Percentiles rank a stretch among this genome's conserved stretches.
Conservation (phyloP, 495 filamentous ascomycete genomes). For the Corynascus novoguineensis region DNA sequence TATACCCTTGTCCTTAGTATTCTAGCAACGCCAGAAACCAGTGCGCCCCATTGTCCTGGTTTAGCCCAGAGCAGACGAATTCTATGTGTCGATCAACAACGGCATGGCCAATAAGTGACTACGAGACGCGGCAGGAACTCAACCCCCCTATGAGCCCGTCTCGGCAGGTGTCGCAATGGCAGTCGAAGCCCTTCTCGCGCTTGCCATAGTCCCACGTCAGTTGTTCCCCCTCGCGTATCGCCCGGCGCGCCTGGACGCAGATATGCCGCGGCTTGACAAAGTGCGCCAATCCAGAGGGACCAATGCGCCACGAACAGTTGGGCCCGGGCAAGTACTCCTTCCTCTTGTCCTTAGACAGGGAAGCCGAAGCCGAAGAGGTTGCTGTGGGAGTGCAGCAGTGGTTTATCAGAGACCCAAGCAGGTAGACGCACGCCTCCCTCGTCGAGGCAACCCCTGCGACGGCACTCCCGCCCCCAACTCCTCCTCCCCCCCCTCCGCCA, state of each 20-base stretch:
- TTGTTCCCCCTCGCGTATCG: conserved; percentile 28
- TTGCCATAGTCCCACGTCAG: conserved; percentile 29
- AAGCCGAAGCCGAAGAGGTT: neutral
- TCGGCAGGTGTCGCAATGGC: conserved; percentile 22
- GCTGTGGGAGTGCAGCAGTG: conserved; percentile 28
- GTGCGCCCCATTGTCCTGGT: neutral
- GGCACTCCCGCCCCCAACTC: neutral
- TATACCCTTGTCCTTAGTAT: neutral
- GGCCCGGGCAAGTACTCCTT: conserved; percentile 12
- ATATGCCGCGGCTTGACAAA: conserved; percentile 21
- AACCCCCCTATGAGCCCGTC: neutral
- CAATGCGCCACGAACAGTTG: conserved; percentile 27
- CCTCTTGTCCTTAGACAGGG: neutral
- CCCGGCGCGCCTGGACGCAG: conserved; percentile 22
- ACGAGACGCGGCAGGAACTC: conserved; percentile 15
- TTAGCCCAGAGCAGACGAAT: neutral
- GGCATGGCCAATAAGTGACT: neutral
- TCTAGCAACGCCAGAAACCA: neutral
- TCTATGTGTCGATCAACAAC: neutral
- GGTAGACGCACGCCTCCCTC: conserved; percentile 24
- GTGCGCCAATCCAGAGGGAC: conserved; percentile 14
- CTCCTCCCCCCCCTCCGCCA: neutral
- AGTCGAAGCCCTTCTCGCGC: conserved; percentile 19
- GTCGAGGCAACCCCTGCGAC: neutral
- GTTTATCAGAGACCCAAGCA: conserved; percentile 31